Evolutionary conservation across 2,329 filamentous ascomycete species (phyloP).

Genomic region (Aspergillus sp.): DNA sequence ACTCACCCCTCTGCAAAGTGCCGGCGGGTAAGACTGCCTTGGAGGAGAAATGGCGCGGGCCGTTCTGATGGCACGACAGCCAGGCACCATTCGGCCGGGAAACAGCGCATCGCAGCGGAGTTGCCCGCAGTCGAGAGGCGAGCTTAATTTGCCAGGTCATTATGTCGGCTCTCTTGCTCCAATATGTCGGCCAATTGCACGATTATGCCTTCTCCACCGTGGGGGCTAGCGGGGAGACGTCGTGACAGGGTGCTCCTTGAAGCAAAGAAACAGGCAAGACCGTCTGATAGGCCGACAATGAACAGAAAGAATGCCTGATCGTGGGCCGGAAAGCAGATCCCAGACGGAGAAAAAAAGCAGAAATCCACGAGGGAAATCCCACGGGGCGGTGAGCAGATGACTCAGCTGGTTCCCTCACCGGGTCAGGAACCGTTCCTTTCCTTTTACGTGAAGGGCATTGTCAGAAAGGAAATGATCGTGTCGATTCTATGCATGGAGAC

Average conservation of each 20-base stretch:
- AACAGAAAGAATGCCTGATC: not conserved
- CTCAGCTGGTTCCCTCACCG: not conserved
- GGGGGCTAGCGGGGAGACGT: slow-evolving; percentile 16
- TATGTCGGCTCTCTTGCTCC: slow-evolving; percentile 2
- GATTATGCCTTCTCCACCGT: slow-evolving; percentile 17
- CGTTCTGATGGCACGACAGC: slow-evolving; percentile 23
- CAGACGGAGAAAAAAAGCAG: slow-evolving; percentile 8
- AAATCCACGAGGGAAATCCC: not conserved
- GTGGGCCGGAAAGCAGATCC: not conserved
- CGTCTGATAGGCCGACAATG: not conserved
- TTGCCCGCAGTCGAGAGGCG: slow-evolving; percentile 32
- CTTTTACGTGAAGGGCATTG: not conserved
- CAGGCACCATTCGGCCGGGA: slow-evolving; percentile 34
- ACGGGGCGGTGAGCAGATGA: slow-evolving; percentile 3
- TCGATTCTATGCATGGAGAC: not conserved
- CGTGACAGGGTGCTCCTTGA: slow-evolving; percentile 6
- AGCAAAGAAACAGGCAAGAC: not conserved
- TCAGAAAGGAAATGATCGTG: not conserved
- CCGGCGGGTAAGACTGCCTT: slow-evolving; percentile 18
- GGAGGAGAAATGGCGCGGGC: slow-evolving; percentile 17
- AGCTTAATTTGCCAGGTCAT: slow-evolving; percentile 38
- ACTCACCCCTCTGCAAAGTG: slow-evolving; percentile 6
- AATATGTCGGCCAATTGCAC: slow-evolving; percentile 17
- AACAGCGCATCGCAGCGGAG: slow-evolving; percentile 32
- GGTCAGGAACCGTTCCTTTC: not conserved